These are phyloP conservation scores for Plasmopara muralis DNA, from an alignment of 352 stramenopile species.

Conservation along the genomic window DNA sequence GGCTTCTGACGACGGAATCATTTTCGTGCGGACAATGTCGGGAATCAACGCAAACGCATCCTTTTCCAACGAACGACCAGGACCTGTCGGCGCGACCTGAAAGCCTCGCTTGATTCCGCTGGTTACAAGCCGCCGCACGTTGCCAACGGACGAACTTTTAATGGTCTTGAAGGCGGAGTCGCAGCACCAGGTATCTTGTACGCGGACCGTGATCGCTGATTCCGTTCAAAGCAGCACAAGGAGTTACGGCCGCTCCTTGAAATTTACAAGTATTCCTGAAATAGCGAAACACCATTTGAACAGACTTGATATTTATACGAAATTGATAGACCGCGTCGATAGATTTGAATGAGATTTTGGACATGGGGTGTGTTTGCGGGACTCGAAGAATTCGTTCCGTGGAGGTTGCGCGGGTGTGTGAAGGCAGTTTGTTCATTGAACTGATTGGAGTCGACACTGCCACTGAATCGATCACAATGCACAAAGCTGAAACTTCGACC, in stretches of 20 bases:
- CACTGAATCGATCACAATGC: slow-evolving; percentile 44
- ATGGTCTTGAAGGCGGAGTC: slow-evolving; percentile 13
- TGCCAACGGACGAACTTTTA: slow-evolving; percentile 10
- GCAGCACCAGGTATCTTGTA: slow-evolving; percentile 18
- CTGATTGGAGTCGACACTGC: slow-evolving; percentile 48
- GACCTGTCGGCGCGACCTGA: slow-evolving; percentile 26
- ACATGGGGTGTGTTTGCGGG: slow-evolving; percentile 50
- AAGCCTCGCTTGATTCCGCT: slow-evolving; percentile 32
- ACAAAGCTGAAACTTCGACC: slow-evolving; percentile 26
- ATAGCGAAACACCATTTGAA: slow-evolving; percentile 3
- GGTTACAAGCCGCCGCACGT: slow-evolving; percentile 15
- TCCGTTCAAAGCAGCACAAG: slow-evolving; percentile 12
- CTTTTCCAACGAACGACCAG: slow-evolving; percentile 31
- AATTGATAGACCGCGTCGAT: no score
- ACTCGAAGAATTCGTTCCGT: slow-evolving; percentile 26
- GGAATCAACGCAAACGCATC: slow-evolving; percentile 33
- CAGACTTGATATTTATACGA: not conserved
- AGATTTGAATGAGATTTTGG: slow-evolving; percentile 3
- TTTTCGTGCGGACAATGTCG: slow-evolving; percentile 22
- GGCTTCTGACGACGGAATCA: slow-evolving; percentile 28
- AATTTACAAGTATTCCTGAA: slow-evolving; percentile 12
- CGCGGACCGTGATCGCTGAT: slow-evolving; percentile 8
- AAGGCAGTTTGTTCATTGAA: slow-evolving; percentile 52
- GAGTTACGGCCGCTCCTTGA: slow-evolving; percentile 16
- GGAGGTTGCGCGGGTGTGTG: slow-evolving; percentile 45